Evolutionary conservation across 129 eudicot species (phyloP), one percentile per base, ranked within the genome.

Genomic region (Scalesia atractyloides): DNA sequence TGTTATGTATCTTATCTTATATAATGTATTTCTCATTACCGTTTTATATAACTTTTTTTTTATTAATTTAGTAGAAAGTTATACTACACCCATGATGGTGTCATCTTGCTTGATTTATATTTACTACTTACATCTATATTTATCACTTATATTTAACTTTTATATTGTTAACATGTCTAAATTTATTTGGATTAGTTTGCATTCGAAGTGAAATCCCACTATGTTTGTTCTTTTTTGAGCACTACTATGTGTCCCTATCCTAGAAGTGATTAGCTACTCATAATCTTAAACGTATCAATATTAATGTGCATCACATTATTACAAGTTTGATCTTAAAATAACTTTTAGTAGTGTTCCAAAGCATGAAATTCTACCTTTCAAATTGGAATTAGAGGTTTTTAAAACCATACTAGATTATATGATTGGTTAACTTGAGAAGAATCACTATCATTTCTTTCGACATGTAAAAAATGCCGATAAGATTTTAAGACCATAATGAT

Each of bases 181-280:
- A 58, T 30, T 15, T 30, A 24, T 15, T 36, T 74, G 17, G 56
- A 64, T 54, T 57, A 64, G 71, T 56, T 39, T 69, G 57, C 64
- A 63, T 64, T 73, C 56, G 48, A 54, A 33, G 81, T 76, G 75
- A 59, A 76, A 69, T 59, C 56, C 62, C 75, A 76, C 75, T 60
- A 76, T 57, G 37, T 18, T 44, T 68, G 37, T 24, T 34, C 62
- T 75, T 66, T 75, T 19, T 68, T 16, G 60, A 67, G 43, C 80
- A 76, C 74, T 68, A 76, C 52, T 5, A 73, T 19, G 39, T 2
- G 39, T 54, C 54, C 15, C 53, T 70, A 15, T 74, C 71, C 67
- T 73, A 3, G 7, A 74, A 63, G 78, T 20, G 71, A 63, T 63
- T 63, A 68, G 53, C 44, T 30, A 2, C 74, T 58, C 50, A 58